Evolutionary conservation across 2,329 filamentous ascomycete species (phyloP).

Genomic region (Fusarium newnesense): DNA sequence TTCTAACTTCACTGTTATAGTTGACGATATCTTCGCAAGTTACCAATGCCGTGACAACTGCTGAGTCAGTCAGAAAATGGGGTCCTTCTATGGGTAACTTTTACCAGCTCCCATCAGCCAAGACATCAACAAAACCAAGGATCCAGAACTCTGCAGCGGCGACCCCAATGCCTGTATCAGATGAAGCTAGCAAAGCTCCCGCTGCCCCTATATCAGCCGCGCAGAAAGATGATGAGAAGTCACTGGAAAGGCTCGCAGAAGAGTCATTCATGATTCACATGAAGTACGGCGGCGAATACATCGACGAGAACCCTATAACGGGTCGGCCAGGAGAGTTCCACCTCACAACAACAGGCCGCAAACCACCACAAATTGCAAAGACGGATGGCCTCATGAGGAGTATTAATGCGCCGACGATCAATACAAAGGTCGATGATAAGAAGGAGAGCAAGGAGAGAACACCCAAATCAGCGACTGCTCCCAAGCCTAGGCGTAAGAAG

Average conservation of each 20-base stretch:
- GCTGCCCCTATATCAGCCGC: slow-evolving; percentile 32
- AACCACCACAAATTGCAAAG: slow-evolving; percentile 50
- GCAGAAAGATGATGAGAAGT: slow-evolving; percentile 53
- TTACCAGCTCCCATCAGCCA: slow-evolving; percentile 55
- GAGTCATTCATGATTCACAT: slow-evolving; percentile 68
- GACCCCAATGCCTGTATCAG: slow-evolving; percentile 57
- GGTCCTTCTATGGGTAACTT: slow-evolving; percentile 63
- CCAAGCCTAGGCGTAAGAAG: slow-evolving; percentile 60
- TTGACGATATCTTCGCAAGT: slow-evolving; percentile 66
- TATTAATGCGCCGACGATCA: slow-evolving; percentile 50
- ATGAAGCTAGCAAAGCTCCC: slow-evolving; percentile 46
- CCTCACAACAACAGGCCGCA: slow-evolving; percentile 69
- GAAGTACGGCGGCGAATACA: slow-evolving; percentile 70
- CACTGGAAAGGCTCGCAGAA: slow-evolving; percentile 62
- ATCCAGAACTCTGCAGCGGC: slow-evolving; percentile 56
- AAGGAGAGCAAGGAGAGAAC: slow-evolving; percentile 60
- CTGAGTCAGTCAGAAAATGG: slow-evolving; percentile 64
- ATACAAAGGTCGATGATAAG: slow-evolving; percentile 57
- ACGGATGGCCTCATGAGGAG: slow-evolving; percentile 48
- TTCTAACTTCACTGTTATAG: slow-evolving; percentile 46
- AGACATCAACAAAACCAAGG: slow-evolving; percentile 43
- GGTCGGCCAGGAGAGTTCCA: slow-evolving; percentile 74
- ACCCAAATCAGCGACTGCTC: slow-evolving; percentile 53
- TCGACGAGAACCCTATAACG: slow-evolving; percentile 75
- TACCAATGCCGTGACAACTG: slow-evolving; percentile 62